Evolutionary conservation across 345 rosid species (phyloP), one percentile per base, ranked within the genome.

Genomic region (Mallotus nudiflorus): DNA sequence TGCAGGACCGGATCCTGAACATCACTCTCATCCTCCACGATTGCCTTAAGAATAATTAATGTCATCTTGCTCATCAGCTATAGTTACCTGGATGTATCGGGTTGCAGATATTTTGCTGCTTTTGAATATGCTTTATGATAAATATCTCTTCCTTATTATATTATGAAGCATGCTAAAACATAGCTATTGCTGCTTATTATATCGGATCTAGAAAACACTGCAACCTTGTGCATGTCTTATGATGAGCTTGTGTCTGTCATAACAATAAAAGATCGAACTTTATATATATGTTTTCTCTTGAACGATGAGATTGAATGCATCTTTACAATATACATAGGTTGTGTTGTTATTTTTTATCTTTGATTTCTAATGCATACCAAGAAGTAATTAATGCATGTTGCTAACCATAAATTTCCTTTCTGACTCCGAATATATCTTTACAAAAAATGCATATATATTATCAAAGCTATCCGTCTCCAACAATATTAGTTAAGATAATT

Each of bases 1-100:
- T 0, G 84, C 71, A 12, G 88, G 86, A 40, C 86, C 88, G 0
- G 78, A 85, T 75, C 70, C 77, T 59, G 73, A 72, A 39, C 86
- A 85, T 69, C 78, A 85, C 62, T 62, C 69, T 31, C 27, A 6
- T 37, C 62, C 72, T 11, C 75, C 64, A 0, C 37, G 42, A 74
- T 60, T 27, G 31, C 15, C 56, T 64, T 64, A 37, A n/a, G n/a
- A n/a, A n/a, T n/a, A n/a, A n/a, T n/a, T n/a, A n/a, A n/a, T n/a
- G n/a, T n/a, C n/a, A n/a, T n/a, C n/a, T n/a, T n/a, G n/a, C 37
- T 33, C 4, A 33, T 19, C 35, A 39, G 9, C n/a, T 60, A 19
- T 61, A 39, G 8, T 37, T 6, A 22, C 1, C 9, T 42, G 31
- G 25, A 6, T 24, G 11, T 27, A 2, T 31, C 31, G 8, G 16